phyloP scores from a whole-genome alignment of 108 stramenopile genomes.

The Cyclostephanos tholiformis region DNA sequence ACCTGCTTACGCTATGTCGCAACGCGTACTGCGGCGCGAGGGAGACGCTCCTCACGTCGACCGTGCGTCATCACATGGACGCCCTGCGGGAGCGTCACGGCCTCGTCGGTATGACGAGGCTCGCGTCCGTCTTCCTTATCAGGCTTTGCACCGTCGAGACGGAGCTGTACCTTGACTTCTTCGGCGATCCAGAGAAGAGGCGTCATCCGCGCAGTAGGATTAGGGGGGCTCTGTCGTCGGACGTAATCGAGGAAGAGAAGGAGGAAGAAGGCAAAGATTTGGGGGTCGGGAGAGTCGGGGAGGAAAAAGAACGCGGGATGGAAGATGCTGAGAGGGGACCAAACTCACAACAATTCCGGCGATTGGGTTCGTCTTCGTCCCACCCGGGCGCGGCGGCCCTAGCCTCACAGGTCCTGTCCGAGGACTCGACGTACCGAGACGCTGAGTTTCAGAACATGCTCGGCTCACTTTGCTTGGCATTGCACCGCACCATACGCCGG shows the following conservation, averaged over 20 bases:
- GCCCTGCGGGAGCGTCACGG: constrained; percentile 80
- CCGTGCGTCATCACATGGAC: constrained; percentile 86
- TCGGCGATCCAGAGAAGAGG: constrained; percentile 69
- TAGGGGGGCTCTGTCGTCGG: constrained; percentile 15
- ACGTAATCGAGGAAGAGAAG: constrained; percentile 4
- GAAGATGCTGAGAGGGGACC: constrained; percentile 3
- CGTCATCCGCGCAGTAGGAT: constrained; percentile 13
- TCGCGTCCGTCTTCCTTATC: constrained; percentile 88
- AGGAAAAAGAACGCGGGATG: constrained; percentile 21
- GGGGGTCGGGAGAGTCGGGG: constrained; percentile 35
- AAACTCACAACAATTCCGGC: constrained; percentile 15
- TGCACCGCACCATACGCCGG: constrained; percentile 84
- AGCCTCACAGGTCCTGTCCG: constrained; percentile 61
- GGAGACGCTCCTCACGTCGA: constrained; percentile 62
- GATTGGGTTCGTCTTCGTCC: constrained; percentile 26
- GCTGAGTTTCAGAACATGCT: constrained; percentile 78
- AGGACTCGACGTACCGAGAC: constrained; percentile 74
- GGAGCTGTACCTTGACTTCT: constrained; percentile 83
- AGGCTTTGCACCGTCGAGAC: constrained; percentile 87
- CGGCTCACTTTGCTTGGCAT: constrained; percentile 66
- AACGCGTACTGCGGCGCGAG: constrained; percentile 76
- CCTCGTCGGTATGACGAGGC: constrained; percentile 83
- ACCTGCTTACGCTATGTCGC: constrained; percentile 72
- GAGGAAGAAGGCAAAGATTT: constrained; percentile 35
- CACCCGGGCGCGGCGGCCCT: constrained; percentile 39